Evolutionary conservation across 2,329 filamentous ascomycete genomes (phyloP).

Genomic region (Fusarium irregulare): DNA sequence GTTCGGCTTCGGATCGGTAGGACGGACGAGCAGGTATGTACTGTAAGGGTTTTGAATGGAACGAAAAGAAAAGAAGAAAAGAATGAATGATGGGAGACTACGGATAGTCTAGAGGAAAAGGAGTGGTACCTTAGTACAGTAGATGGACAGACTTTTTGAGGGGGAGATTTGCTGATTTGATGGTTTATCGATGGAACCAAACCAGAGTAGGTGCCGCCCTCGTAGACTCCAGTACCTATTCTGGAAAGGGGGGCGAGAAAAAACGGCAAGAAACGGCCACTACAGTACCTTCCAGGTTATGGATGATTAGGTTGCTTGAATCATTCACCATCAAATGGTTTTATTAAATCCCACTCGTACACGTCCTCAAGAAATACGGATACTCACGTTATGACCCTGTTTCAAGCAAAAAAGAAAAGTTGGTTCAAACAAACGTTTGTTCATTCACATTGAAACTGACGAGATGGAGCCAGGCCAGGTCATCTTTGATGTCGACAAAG

Average conservation of each 20-base stretch:
- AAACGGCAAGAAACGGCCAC: constrained; percentile 30
- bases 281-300: not conserved
- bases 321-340: constrained; percentile 17
- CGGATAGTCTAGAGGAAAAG: constrained; percentile 11
- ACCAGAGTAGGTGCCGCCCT: constrained; percentile 26
- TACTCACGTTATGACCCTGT: not conserved
- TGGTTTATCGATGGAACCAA: constrained; percentile 19
- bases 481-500: not conserved
- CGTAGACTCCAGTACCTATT: constrained; percentile 16
- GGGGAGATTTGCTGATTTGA: constrained; percentile 38
- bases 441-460: constrained; percentile 15
- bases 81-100: constrained; percentile 17
- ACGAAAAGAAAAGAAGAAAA: constrained; percentile 14
- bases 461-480: not conserved
- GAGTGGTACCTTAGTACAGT: constrained; percentile 3
- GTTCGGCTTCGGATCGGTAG: not conserved
- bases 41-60: constrained; percentile 6
- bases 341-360: not conserved
- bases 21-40: not conserved
- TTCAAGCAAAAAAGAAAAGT: constrained; percentile 13
- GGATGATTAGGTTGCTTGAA: constrained; percentile 21
- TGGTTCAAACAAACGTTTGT: constrained; percentile 11
- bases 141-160: constrained; percentile 9
- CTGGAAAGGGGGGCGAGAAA: constrained; percentile 34
- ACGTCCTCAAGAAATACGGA: not conserved